A percentile compares a stretch with the other conserved stretches of the same genome.
These are phyloP conservation scores for Pythium periplocum DNA, from an alignment of 352 stramenopile genomes.

Conservation along the genomic window DNA sequence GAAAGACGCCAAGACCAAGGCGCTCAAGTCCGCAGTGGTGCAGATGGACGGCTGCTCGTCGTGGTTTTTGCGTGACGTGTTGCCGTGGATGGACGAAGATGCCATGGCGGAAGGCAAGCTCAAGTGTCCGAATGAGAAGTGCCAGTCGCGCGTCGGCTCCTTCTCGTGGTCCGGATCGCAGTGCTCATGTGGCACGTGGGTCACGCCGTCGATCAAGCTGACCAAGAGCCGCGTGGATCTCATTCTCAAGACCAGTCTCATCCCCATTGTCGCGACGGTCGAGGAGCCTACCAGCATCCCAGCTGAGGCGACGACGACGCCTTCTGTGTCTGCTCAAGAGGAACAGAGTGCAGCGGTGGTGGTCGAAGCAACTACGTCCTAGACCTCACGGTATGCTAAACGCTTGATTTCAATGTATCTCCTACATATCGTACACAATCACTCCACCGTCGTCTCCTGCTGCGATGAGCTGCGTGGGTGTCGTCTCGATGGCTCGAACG, in stretches of 20 bases:
- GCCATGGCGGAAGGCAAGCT: constrained; percentile 64
- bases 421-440: constrained; percentile 68
- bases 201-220: constrained; percentile 79
- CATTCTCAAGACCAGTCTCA: constrained; percentile 14
- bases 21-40: constrained; percentile 16
- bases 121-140: constrained; percentile 61
- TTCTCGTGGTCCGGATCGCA: constrained; percentile 78
- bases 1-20: constrained; percentile 62
- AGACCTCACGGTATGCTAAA: not conserved
- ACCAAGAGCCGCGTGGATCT: constrained; percentile 74
- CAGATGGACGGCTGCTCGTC: constrained; percentile 49
- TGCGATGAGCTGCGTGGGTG: constrained; percentile 45
- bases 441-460: constrained; percentile 81
- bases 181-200: constrained; percentile 80
- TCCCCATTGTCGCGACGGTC: constrained; percentile 13
- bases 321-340: not conserved
- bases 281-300: too few relatives aligned
- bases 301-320: too few relatives aligned
- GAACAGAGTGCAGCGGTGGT: not conserved
- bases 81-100: constrained; percentile 70
- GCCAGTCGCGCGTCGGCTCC: constrained; percentile 57
- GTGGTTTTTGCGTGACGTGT: constrained; percentile 62
- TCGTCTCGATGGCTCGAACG: constrained; percentile 63
- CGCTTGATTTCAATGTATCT: not conserved
- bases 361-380: too few relatives aligned